Base-by-base conservation (phyloP, 2,329 filamentous ascomycete genomes). In the Phoma sp. region DNA sequence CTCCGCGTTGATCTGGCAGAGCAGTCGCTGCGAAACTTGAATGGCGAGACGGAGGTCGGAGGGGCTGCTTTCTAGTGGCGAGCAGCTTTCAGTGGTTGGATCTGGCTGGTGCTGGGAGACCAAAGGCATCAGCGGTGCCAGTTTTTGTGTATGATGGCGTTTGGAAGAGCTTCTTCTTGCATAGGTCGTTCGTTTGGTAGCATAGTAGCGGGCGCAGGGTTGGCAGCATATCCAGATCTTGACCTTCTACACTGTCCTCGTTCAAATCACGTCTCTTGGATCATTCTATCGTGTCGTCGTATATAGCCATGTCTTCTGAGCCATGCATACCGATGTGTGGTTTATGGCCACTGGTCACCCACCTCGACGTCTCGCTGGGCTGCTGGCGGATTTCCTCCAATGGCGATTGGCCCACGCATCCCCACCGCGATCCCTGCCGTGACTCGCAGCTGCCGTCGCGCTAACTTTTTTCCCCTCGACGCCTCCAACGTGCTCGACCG, bases 1-100 rank as follows among this genome's bases (percentile, higher is more conserved):
- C 57, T 81, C 47, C 75, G 77, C 57, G 75, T 75, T 24, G 77
- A 80, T 48, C 66, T 82, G 58, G 80, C 80, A 1, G 80, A 82
- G 61, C 69, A 77, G 59, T 76, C 76, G n/a, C 55, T 82, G 53
- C 71, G 76, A 52, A 69, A 65, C 12, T 59, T 79, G 53, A 77
- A 73, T 46, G 77, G 73, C 12, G 77, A 78, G 51, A 65, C 66
- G 9, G 74, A 75, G 56, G 66, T 70, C 35, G 72, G 75, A 40
- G 74, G 73, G 2, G 68, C 64, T 57, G 73, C 74, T 8, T 76
- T 75, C 49, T 76, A 71, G 61, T 32, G 47, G 15, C 17, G 24
- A 44, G 17, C 39, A 29, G 17, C 8, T 12, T 12, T n/a, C 24
- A 3, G 13, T 33, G 43, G 17, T 7, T 39, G 38, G 38, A 6